Evolutionary conservation across 306 rosid genomes (phyloP).

Genomic region (Pyrus bretschneideri): DNA sequence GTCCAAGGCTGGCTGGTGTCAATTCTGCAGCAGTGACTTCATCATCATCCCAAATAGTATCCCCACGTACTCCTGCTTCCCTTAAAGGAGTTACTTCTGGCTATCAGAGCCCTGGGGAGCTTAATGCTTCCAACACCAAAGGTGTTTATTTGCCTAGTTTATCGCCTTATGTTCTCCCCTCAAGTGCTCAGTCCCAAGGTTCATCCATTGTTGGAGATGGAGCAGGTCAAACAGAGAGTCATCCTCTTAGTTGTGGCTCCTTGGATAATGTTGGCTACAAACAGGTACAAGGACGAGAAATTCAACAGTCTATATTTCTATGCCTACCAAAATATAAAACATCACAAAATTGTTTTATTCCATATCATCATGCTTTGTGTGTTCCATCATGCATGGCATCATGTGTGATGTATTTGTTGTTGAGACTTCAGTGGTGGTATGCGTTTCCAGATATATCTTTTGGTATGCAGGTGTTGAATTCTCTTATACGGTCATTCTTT

Average conservation of each 20-base stretch:
- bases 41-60: constrained; percentile 50
- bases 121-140: constrained; percentile 48
- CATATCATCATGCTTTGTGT: neutral
- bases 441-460: neutral
- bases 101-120: constrained; percentile 52
- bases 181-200: constrained; percentile 65
- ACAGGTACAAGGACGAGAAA: constrained; percentile 49
- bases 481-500: neutral
- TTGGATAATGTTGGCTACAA: constrained; percentile 54
- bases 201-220: constrained; percentile 58
- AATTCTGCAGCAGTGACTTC: constrained; percentile 48
- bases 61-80: constrained; percentile 63
- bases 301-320: neutral
- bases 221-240: constrained; percentile 50
- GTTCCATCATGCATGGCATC: neutral
- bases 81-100: constrained; percentile 52
- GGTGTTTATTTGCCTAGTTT: constrained; percentile 58
- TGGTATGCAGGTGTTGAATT: neutral
- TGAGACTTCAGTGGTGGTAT: neutral
- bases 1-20: constrained; percentile 53
- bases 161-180: constrained; percentile 67
- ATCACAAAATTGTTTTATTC: neutral
- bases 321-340: neutral
- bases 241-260: constrained; percentile 51
- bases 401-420: neutral